Conservation (phyloP, 1,284 basidiomycete species). For the Vanrija sp. region DNA sequence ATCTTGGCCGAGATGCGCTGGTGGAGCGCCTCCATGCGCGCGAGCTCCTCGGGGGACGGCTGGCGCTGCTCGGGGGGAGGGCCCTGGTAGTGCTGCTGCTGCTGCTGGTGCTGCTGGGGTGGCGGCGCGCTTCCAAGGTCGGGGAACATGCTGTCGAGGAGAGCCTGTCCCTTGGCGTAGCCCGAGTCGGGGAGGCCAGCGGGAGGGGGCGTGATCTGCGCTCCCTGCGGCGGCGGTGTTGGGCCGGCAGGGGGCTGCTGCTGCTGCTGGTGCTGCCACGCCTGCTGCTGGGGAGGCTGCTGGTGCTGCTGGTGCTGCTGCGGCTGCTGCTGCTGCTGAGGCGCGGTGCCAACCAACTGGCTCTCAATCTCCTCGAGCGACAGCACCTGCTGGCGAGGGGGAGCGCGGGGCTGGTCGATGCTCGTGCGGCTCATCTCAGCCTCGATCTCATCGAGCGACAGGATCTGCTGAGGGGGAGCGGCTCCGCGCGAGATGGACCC, state of each 20-base stretch:
- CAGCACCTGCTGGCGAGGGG: slow-evolving; percentile 23
- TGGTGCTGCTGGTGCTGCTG: slow-evolving; percentile 17
- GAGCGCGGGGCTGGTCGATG: slow-evolving; percentile 12
- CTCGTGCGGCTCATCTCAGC: slow-evolving; percentile 65
- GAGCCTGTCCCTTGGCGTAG: slow-evolving; percentile 35
- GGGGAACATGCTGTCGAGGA: slow-evolving; percentile 47
- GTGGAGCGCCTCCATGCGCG: slow-evolving; percentile 33
- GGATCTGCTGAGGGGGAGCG: slow-evolving; percentile 55
- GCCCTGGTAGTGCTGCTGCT: slow-evolving; percentile 23
- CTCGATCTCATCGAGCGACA: slow-evolving; percentile 89
- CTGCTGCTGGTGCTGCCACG: slow-evolving; percentile 36
- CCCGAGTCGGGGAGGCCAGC: slow-evolving; percentile 32
- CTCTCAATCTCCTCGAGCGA: slow-evolving; percentile 50
- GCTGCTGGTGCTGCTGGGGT: slow-evolving; percentile 11
- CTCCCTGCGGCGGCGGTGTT: slow-evolving; percentile 26
- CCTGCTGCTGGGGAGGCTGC: slow-evolving; percentile 14
- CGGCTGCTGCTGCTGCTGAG: slow-evolving; percentile 11
- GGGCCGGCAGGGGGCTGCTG: slow-evolving; percentile 26
- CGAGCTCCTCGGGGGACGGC: slow-evolving; percentile 38
- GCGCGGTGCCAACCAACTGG: slow-evolving; percentile 3
- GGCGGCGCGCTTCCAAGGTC: slow-evolving; percentile 29
- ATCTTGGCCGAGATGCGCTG: slow-evolving; percentile 42
- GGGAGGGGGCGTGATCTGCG: slow-evolving; percentile 26
- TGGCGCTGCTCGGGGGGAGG: not conserved
- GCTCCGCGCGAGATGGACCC: slow-evolving; percentile 44